Percentiles rank a stretch among this genome's conserved stretches.
Conservation (phyloP, 1,284 basidiomycete genomes). For the Moesziomyces sp. region DNA sequence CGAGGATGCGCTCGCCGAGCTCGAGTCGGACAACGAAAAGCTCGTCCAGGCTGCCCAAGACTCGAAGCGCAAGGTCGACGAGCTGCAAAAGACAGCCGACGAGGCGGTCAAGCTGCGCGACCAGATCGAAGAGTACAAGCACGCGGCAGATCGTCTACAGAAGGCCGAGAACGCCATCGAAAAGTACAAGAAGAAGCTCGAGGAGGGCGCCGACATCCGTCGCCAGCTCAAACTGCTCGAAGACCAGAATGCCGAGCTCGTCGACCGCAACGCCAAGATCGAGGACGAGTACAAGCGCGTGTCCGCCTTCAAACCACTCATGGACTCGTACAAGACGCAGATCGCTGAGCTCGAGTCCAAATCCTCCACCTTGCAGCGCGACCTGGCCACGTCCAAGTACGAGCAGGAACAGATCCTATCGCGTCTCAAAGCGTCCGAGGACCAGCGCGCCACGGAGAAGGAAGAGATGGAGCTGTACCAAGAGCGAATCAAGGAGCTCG, state of each 20-base stretch:
- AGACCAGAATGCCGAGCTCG: constrained; percentile 88
- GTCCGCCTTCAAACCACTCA: constrained; percentile 83
- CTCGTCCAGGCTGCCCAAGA: constrained; percentile 36
- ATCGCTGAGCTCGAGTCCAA: constrained; percentile 84
- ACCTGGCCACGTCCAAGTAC: constrained; percentile 68
- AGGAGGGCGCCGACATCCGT: constrained; percentile 88
- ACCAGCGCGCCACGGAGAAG: constrained; percentile 80
- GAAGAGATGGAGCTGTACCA: constrained; percentile 89
- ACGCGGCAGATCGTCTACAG: constrained; percentile 87
- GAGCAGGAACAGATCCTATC: constrained; percentile 54
- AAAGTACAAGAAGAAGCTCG: constrained; percentile 98
- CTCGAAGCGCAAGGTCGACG: constrained; percentile 72
- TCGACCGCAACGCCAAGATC: constrained; percentile 87
- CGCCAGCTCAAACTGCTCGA: constrained; percentile 86
- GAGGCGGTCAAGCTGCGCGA: constrained; percentile 85
- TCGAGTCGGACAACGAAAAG: constrained; percentile 55
- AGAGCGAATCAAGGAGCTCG: constrained; percentile 89
- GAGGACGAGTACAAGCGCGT: constrained; percentile 91
- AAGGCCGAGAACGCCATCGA: constrained; percentile 98
- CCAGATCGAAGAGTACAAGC: constrained; percentile 82
- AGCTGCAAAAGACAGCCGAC: constrained; percentile 81
- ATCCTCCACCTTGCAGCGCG: constrained; percentile 74
- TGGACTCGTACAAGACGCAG: constrained; percentile 91
- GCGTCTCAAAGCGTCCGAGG: constrained; percentile 69
- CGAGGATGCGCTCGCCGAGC: constrained; percentile 58